A percentile compares a stretch with the other conserved stretches of the same genome.
Evolutionary conservation across 257 asterid species (phyloP).

Genomic region (Nicotiana benthamiana): DNA sequence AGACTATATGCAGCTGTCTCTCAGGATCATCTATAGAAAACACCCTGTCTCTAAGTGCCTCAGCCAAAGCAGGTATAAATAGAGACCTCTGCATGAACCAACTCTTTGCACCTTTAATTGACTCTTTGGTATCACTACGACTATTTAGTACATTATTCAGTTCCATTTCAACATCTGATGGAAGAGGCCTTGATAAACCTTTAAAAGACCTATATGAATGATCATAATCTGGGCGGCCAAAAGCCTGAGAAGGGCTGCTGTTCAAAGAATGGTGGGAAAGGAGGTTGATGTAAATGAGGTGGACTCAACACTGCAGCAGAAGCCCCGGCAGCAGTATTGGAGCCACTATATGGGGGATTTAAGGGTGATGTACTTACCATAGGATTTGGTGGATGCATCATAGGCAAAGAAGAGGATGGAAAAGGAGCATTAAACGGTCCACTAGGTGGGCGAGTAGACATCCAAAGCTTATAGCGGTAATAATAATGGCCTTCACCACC

Average conservation of each 20-base stretch:
- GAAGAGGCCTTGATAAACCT: slow-evolving; percentile 74
- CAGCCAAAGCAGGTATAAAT: slow-evolving; percentile 63
- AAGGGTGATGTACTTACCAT: slow-evolving; percentile 57
- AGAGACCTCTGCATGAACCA: slow-evolving; percentile 97
- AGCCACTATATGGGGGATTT: slow-evolving; percentile 30
- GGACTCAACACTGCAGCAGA: slow-evolving; percentile 33
- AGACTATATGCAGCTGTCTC: slow-evolving; percentile 80
- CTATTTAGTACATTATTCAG: slow-evolving; percentile 64
- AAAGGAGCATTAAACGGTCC: slow-evolving; percentile 60
- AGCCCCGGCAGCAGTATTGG: slow-evolving; percentile 32
- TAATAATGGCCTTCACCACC: slow-evolving; percentile 94
- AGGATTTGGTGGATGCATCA: slow-evolving; percentile 74
- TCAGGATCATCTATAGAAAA: slow-evolving; percentile 73
- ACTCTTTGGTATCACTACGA: slow-evolving; percentile 86
- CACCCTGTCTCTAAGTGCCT: slow-evolving; percentile 75
- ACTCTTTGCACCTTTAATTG: slow-evolving; percentile 88
- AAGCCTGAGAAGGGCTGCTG: slow-evolving; percentile 59
- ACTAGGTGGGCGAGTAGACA: slow-evolving; percentile 46
- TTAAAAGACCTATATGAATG: slow-evolving; percentile 51
- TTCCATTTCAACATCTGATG: slow-evolving; percentile 86
- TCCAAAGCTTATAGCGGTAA: slow-evolving; percentile 74
- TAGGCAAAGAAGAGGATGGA: slow-evolving; percentile 53
- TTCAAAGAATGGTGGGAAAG: slow-evolving; percentile 57
- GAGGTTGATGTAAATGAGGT: slow-evolving; percentile 60
- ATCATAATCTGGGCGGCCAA: slow-evolving; percentile 65